phyloP scores from a whole-genome alignment of 176 grass and related monocot genomes.

The Cenchrus purpureus region DNA sequence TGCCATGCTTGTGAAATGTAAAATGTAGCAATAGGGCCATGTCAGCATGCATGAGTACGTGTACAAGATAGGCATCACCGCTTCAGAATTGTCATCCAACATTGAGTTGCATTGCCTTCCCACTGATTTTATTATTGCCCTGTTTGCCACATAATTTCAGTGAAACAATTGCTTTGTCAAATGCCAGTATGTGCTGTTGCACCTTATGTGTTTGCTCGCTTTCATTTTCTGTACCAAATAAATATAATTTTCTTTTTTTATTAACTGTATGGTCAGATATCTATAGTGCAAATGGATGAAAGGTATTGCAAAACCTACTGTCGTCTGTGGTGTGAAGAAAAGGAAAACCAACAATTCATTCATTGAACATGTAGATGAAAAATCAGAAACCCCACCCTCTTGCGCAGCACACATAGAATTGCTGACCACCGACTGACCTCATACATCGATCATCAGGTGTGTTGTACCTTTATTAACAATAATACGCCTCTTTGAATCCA shows the following conservation, averaged over 20 bases:
- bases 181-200: not conserved
- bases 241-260: not conserved
- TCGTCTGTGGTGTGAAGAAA: too few relatives aligned
- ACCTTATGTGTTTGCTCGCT: not conserved
- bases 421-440: too few relatives aligned
- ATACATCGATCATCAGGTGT: not conserved
- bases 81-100: not conserved
- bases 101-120: not conserved
- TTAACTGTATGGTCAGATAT: not conserved
- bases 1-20: not conserved
- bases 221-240: not conserved
- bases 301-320: not conserved
- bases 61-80: not conserved
- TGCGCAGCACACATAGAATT: too few relatives aligned
- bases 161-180: not conserved
- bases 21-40: not conserved
- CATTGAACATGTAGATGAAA: too few relatives aligned
- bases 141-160: not conserved
- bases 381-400: too few relatives aligned
- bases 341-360: too few relatives aligned
- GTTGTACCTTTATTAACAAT: not conserved
- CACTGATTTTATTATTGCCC: not conserved
- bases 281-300: not conserved
- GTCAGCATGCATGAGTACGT: not conserved
- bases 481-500: too few relatives aligned